phyloP scores from a whole-genome alignment of 306 rosid species.

The Adenanthera pavonina region DNA sequence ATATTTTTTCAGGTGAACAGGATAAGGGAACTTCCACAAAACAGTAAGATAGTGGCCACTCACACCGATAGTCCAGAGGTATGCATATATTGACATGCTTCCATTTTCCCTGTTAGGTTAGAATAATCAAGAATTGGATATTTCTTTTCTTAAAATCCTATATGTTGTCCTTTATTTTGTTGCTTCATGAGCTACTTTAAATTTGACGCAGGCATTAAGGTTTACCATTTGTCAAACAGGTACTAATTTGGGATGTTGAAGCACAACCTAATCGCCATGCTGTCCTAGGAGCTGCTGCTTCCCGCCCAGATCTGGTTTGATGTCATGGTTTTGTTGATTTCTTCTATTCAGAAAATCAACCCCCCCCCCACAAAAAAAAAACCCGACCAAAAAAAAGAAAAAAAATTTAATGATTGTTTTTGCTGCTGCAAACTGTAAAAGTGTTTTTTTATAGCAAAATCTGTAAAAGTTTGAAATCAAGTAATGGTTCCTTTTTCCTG shows the following conservation, averaged over 20 bases:
- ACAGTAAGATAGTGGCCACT: constrained; percentile 82
- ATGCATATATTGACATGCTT: constrained; percentile 32
- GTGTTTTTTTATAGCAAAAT: too few relatives aligned
- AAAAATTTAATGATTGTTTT: constrained; percentile 1
- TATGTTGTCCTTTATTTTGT: not conserved
- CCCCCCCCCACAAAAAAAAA: too few relatives aligned
- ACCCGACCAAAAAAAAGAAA: not conserved
- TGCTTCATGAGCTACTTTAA: not conserved
- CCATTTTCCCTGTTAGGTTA: constrained; percentile 5
- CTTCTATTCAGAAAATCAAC: not conserved
- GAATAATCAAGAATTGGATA: constrained; percentile 6
- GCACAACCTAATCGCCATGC: constrained; percentile 91
- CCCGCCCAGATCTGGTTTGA: constrained; percentile 91
- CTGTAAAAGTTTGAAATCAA: constrained; percentile 11
- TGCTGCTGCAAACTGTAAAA: constrained; percentile 1
- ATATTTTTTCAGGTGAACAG: constrained; percentile 79
- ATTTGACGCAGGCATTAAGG: not conserved
- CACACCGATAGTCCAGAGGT: constrained; percentile 98
- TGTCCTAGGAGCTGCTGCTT: constrained; percentile 75
- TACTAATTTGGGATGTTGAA: constrained; percentile 90
- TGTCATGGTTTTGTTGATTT: not conserved
- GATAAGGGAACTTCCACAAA: constrained; percentile 87
- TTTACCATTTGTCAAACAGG: constrained; percentile 51
- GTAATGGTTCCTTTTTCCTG: not conserved
- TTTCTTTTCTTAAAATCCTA: not conserved